Evolutionary conservation across 139 green algal species (phyloP).

Genomic region (Volvox africanus): DNA sequence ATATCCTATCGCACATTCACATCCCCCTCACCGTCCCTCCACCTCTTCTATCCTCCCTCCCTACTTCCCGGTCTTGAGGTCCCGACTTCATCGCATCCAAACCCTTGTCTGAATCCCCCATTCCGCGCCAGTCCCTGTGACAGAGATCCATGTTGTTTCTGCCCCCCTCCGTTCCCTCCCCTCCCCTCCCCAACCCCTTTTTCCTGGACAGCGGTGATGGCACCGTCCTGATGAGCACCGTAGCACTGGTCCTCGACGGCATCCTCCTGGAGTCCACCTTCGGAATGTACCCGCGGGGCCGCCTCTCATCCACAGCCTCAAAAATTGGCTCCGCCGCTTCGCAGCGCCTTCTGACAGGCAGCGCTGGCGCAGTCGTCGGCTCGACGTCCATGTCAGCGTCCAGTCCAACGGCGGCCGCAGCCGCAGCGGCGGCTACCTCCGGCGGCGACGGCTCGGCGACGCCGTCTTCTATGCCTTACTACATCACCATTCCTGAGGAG

Average conservation of each 20-base stretch:
- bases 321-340: not conserved
- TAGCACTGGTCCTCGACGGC: constrained; percentile 54
- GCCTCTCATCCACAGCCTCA: not conserved
- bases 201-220: constrained; percentile 53
- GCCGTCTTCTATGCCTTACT: not conserved
- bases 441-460: not conserved
- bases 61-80: too few species aligned
- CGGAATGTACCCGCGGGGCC: not conserved
- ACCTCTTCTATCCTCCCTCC: too few species aligned
- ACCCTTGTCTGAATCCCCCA: too few species aligned
- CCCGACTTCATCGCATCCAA: too few species aligned
- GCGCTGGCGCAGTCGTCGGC: not conserved
- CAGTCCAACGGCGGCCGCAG: not conserved
- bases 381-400: not conserved
- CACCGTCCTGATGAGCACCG: constrained; percentile 54
- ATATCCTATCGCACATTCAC: too few species aligned
- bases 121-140: too few species aligned
- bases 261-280: constrained; percentile 37
- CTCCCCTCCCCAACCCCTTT: not conserved
- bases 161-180: not conserved
- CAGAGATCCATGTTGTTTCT: too few species aligned
- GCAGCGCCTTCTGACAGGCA: not conserved
- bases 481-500: constrained; percentile 43
- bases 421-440: not conserved
- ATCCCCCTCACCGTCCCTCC: too few species aligned